These are phyloP conservation scores for Avena eriantha DNA, from an alignment of 176 grass and related monocot genomes.

Conservation along the genomic window DNA sequence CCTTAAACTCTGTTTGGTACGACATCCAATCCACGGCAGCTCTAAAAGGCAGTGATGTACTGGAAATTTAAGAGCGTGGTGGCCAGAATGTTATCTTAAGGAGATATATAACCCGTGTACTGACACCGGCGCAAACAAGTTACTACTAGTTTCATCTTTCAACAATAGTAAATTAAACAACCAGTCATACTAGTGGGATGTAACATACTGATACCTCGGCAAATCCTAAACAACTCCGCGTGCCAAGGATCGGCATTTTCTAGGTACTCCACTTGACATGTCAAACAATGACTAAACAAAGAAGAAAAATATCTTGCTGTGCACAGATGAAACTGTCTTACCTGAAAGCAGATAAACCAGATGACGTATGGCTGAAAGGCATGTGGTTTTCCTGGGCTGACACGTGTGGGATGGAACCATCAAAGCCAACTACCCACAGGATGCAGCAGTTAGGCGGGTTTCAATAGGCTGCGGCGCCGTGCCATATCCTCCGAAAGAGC, in stretches of 20 bases:
- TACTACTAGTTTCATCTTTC: background rate
- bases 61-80: background rate
- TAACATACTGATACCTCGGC: background rate
- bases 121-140: background rate
- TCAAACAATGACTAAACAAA: background rate
- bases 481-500: slow-evolving; percentile 40
- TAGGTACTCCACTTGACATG: background rate
- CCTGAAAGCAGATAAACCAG: slow-evolving; percentile 28
- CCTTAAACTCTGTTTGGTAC: background rate
- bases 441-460: slow-evolving; percentile 37
- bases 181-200: background rate
- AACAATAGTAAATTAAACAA: background rate
- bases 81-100: background rate
- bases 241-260: background rate
- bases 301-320: background rate
- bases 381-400: slow-evolving; percentile 8
- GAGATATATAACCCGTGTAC: background rate
- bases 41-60: background rate
- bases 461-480: background rate
- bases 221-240: background rate
- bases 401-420: slow-evolving; percentile 46
- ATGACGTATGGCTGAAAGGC: slow-evolving; percentile 38
- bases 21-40: background rate
- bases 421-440: slow-evolving; percentile 36
- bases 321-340: background rate